phyloP scores from a whole-genome alignment of 768 basidiomycete genomes.

The Suillus placidus region DNA sequence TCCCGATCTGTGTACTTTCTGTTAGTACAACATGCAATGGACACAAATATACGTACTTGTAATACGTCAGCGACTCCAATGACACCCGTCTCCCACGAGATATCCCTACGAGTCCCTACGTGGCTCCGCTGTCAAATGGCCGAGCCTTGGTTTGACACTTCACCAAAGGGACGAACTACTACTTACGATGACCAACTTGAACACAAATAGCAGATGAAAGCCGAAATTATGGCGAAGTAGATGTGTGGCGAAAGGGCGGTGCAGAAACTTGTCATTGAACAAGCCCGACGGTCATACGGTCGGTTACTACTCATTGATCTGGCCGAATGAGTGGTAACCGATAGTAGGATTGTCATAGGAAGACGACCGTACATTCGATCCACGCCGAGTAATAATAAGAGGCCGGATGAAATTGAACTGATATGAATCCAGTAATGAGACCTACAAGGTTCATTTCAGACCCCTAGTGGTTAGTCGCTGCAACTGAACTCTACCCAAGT shows the following conservation, averaged over 20 bases:
- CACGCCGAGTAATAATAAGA: neutral
- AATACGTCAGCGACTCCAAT: neutral
- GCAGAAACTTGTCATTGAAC: neutral
- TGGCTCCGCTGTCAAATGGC: neutral
- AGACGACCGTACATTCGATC: neutral
- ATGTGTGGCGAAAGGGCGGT: conserved; percentile 2
- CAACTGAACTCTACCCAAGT: neutral
- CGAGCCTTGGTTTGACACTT: neutral
- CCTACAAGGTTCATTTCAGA: neutral
- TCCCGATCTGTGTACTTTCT: conserved; percentile 5
- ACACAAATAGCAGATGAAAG: neutral
- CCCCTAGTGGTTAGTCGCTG: too few species aligned
- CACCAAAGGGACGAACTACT: neutral
- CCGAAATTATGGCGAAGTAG: neutral
- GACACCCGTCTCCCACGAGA: neutral
- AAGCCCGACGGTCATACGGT: neutral
- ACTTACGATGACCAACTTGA: neutral
- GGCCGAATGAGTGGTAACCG: neutral
- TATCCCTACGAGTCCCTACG: neutral
- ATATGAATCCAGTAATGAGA: neutral
- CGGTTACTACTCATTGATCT: neutral
- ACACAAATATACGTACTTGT: neutral
- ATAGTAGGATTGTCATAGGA: neutral
- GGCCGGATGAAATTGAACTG: neutral
- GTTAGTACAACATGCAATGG: neutral